A percentile compares a stretch with the other conserved stretches of the same genome.
Conservation (phyloP, 179 eudicot species). For the Drosera spatulata region DNA sequence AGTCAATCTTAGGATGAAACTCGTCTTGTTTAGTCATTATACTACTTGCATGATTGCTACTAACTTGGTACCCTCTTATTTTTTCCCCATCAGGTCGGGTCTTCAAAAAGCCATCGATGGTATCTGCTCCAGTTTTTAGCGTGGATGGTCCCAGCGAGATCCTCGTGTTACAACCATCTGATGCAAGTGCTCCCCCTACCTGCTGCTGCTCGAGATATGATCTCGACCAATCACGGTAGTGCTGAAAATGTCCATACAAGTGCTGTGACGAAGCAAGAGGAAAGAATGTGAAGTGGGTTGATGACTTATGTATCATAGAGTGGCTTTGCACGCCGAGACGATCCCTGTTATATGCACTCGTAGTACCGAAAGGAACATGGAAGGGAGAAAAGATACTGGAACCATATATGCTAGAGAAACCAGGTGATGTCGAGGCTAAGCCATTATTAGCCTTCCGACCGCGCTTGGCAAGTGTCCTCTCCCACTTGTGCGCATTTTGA, state of each 20-base stretch:
- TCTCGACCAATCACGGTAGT: slow-evolving; percentile 23
- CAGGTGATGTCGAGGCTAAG: neutral
- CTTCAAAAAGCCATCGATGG: slow-evolving; percentile 8
- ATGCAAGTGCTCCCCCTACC: slow-evolving; percentile 19
- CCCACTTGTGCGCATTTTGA: slow-evolving; percentile 59
- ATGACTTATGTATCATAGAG: slow-evolving; percentile 42
- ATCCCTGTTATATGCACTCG: slow-evolving; percentile 9
- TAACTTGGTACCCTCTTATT: too few species aligned
- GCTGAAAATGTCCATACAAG: slow-evolving; percentile 9
- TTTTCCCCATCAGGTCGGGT: neutral
- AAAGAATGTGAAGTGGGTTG: neutral
- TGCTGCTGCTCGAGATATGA: slow-evolving; percentile 14
- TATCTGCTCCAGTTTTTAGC: slow-evolving; percentile 16
- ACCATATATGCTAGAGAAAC: slow-evolving; percentile 14
- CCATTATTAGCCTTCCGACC: slow-evolving; percentile 6
- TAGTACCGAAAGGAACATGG: slow-evolving; percentile 21
- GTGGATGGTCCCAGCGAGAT: neutral
- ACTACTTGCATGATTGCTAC: too few species aligned
- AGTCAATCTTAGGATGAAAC: slow-evolving; percentile 32
- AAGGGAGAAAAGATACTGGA: slow-evolving; percentile 27
- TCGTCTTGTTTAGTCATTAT: slow-evolving; percentile 28
- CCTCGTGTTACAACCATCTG: slow-evolving; percentile 9
- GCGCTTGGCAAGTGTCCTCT: slow-evolving; percentile 29
- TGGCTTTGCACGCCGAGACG: slow-evolving; percentile 44
- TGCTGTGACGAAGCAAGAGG: neutral